phyloP scores from a whole-genome alignment of 2,329 filamentous ascomycete species.

The Lasiodiplodia hormozganensis region DNA sequence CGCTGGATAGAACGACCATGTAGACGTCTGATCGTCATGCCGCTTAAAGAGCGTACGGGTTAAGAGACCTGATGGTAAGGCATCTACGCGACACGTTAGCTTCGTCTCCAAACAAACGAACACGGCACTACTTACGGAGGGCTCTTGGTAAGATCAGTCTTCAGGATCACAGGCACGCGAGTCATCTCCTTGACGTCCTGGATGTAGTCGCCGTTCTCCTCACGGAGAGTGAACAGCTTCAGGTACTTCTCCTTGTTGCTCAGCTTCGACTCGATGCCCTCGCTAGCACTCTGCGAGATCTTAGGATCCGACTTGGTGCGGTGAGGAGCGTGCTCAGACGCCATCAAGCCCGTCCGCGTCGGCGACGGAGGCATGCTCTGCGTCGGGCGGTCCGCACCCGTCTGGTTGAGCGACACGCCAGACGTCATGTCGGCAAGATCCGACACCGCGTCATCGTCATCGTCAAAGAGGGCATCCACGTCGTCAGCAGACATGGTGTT shows the following conservation, averaged over 20 bases:
- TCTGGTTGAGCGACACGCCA: slow-evolving; percentile 79
- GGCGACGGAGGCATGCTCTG: slow-evolving; percentile 96
- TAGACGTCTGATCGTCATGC: not conserved
- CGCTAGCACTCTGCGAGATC: slow-evolving; percentile 70
- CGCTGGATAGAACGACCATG: not conserved
- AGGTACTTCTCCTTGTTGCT: slow-evolving; percentile 97
- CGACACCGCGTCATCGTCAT: slow-evolving; percentile 77
- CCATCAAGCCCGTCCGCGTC: slow-evolving; percentile 71
- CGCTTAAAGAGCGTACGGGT: slow-evolving; percentile 71
- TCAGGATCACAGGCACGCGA: slow-evolving; percentile 94
- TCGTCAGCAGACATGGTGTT: slow-evolving; percentile 93
- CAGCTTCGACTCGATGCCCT: slow-evolving; percentile 79
- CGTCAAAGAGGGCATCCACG: slow-evolving; percentile 90
- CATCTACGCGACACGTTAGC: slow-evolving; percentile 63
- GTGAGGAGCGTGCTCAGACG: slow-evolving; percentile 72
- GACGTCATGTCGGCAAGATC: slow-evolving; percentile 91
- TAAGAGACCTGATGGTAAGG: slow-evolving; percentile 82
- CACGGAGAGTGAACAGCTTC: slow-evolving; percentile 84
- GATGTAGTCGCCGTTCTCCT: slow-evolving; percentile 94
- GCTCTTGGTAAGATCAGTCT: slow-evolving; percentile 98
- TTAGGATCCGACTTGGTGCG: slow-evolving; percentile 95
- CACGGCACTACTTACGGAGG: slow-evolving; percentile 80
- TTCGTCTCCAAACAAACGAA: not conserved
- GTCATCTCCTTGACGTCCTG: slow-evolving; percentile 99
- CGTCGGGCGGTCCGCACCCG: slow-evolving; percentile 76